Conservation (phyloP, 164 flowering plant genomes). For the Tinospora cordifolia region DNA sequence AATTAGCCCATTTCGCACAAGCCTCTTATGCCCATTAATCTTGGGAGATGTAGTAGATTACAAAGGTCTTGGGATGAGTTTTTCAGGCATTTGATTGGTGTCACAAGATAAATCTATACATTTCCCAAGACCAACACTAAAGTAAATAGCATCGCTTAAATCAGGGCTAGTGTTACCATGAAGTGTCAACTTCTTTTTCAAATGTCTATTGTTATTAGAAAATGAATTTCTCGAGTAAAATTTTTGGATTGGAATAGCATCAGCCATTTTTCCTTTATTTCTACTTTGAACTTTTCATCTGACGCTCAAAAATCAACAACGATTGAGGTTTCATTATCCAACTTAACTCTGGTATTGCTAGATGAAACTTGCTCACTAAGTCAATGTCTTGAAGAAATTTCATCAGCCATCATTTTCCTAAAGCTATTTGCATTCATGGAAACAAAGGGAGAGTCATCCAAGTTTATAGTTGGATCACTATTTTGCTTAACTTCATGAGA, state of each 20-base stretch:
- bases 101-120: conserved; percentile 12
- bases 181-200: conserved; percentile 3
- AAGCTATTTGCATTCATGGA: conserved; percentile 15
- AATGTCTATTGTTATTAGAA: neutral
- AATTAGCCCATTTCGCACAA: conserved; percentile 83
- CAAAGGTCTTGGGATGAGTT: conserved; percentile 6
- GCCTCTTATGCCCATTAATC: conserved; percentile 40
- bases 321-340: conserved; percentile 9
- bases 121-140: conserved; percentile 17
- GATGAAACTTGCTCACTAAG: conserved; percentile 12
- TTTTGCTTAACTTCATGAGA: conserved; percentile 10
- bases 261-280: conserved; percentile 8
- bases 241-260: neutral
- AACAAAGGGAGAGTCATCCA: conserved; percentile 21
- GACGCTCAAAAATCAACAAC: conserved; percentile 3
- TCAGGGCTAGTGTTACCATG: conserved; percentile 8
- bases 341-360: conserved; percentile 15
- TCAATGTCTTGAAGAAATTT: conserved; percentile 9
- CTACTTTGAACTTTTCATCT: conserved; percentile 10
- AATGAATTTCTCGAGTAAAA: neutral
- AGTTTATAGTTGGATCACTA: conserved; percentile 8
- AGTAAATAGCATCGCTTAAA: conserved; percentile 25
- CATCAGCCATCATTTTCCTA: conserved; percentile 19
- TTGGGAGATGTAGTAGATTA: conserved; percentile 26
- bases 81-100: conserved; percentile 15